Percentiles rank a stretch among this genome's conserved stretches.
Evolutionary conservation across 1,284 basidiomycete genomes (phyloP).

Genomic region (Apiotrichum gracile): DNA sequence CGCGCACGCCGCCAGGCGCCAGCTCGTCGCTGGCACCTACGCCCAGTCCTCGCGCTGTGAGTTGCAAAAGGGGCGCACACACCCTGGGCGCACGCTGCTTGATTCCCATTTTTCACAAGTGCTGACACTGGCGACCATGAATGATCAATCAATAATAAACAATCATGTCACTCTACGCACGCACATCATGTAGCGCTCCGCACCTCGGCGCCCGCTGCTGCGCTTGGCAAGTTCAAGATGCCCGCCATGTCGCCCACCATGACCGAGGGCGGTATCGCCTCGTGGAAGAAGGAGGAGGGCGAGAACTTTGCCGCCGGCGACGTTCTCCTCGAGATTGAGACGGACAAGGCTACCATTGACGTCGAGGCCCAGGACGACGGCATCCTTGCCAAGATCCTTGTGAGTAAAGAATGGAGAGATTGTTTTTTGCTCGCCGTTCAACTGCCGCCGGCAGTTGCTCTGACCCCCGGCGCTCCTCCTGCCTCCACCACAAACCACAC

Average conservation of each 20-base stretch:
- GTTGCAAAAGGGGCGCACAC: conserved; percentile 12
- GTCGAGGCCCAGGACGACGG: conserved; percentile 98
- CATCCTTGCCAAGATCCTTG: conserved; percentile 78
- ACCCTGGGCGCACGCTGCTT: not conserved
- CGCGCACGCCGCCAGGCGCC: conserved; percentile 39
- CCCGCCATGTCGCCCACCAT: conserved; percentile 99
- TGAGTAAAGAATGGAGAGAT: conserved; percentile 32
- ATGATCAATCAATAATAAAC: not conserved
- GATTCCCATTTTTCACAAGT: no score
- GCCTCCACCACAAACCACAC: not conserved
- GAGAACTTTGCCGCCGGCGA: conserved; percentile 84
- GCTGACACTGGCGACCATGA: no score
- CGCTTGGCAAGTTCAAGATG: conserved; percentile 88
- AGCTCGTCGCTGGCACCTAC: conserved; percentile 24
- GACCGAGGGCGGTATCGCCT: conserved; percentile 96
- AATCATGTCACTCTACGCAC: not conserved
- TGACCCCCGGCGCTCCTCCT: not conserved
- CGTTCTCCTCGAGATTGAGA: conserved; percentile 78
- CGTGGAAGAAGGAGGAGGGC: conserved; percentile 96
- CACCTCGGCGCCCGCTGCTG: conserved; percentile 68
- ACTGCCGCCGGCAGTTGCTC: conserved; percentile 3
- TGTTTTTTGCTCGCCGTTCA: not conserved
- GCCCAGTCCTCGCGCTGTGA: conserved; percentile 28
- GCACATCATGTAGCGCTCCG: conserved; percentile 64
- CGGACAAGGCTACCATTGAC: conserved; percentile 98